Conservation (phyloP, 2,329 filamentous ascomycete species). For the Fusarium gaditjirri region DNA sequence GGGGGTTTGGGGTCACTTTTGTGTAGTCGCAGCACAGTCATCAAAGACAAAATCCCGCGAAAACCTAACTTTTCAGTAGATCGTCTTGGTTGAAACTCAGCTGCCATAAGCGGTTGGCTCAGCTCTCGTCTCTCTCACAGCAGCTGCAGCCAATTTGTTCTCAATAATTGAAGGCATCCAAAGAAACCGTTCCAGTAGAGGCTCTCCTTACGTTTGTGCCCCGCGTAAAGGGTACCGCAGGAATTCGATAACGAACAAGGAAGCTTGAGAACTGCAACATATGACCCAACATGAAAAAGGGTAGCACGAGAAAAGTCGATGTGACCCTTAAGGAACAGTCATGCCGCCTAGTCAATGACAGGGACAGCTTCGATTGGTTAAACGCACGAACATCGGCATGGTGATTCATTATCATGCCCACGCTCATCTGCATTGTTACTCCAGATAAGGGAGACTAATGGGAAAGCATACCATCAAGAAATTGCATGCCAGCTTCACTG, state of each 20-base stretch:
- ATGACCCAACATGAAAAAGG: constrained; percentile 23
- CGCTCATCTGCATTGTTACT: constrained; percentile 12
- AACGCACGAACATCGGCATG: constrained; percentile 19
- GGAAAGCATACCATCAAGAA: constrained; percentile 26
- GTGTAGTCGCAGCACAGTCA: constrained; percentile 6
- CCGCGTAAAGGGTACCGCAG: constrained; percentile 6
- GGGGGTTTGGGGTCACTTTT: constrained; percentile 21
- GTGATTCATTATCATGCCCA: constrained; percentile 36
- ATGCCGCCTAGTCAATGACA: constrained; percentile 11
- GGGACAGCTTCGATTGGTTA: constrained; percentile 20
- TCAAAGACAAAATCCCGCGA: background rate
- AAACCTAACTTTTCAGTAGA: constrained; percentile 1
- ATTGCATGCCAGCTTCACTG: constrained; percentile 8
- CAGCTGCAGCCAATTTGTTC: background rate
- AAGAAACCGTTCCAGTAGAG: constrained; percentile 6
- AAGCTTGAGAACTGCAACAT: constrained; percentile 16
- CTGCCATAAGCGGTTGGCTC: constrained; percentile 26
- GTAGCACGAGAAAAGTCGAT: constrained; percentile 22
- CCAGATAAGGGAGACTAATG: constrained; percentile 32
- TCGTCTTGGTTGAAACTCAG: constrained; percentile 8
- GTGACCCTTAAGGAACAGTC: constrained; percentile 28
- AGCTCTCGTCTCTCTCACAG: constrained; percentile 3
- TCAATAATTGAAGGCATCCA: background rate
- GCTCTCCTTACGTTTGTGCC: constrained; percentile 1
- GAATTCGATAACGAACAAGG: constrained; percentile 31